Percentiles rank a stretch among this genome's conserved stretches.
These are phyloP conservation scores for Phytopythium oedochilum DNA, from an alignment of 352 stramenopile genomes.

Conservation along the genomic window DNA sequence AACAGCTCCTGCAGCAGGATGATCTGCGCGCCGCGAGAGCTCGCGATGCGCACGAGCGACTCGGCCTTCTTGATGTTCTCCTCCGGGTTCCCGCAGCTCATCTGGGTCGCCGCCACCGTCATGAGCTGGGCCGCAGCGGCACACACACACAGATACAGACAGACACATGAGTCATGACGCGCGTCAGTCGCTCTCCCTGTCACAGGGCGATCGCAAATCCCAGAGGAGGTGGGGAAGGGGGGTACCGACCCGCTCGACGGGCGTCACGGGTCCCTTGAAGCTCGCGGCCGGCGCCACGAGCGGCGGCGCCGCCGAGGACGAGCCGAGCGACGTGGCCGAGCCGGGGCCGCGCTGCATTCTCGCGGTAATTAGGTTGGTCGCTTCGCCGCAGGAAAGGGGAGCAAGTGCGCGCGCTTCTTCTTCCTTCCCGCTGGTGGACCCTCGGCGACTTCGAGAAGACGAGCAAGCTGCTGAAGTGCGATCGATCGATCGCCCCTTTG, in stretches of 20 bases:
- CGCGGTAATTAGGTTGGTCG: not conserved
- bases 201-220: too few species aligned
- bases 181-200: not conserved
- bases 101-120: slow-evolving; percentile 85
- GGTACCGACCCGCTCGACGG: slow-evolving; percentile 48
- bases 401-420: not conserved
- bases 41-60: slow-evolving; percentile 85
- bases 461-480: slow-evolving; percentile 1
- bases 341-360: slow-evolving; percentile 29
- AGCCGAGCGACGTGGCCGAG: slow-evolving; percentile 19
- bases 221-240: not conserved
- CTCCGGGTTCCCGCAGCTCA: slow-evolving; percentile 81
- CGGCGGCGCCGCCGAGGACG: slow-evolving; percentile 7
- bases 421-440: not conserved
- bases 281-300: not conserved
- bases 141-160: not conserved
- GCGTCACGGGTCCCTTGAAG: slow-evolving; percentile 37
- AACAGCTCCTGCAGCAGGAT: slow-evolving; percentile 92
- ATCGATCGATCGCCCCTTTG: not conserved
- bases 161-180: too few species aligned
- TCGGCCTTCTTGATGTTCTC: slow-evolving; percentile 91
- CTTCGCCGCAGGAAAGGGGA: not conserved
- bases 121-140: slow-evolving; percentile 34
- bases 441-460: not conserved
- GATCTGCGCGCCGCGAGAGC: slow-evolving; percentile 82